A percentile compares a stretch with the other conserved stretches of the same genome.
These are phyloP conservation scores for Asclepias syriaca DNA, from an alignment of 257 asterid species.

Conservation along the genomic window DNA sequence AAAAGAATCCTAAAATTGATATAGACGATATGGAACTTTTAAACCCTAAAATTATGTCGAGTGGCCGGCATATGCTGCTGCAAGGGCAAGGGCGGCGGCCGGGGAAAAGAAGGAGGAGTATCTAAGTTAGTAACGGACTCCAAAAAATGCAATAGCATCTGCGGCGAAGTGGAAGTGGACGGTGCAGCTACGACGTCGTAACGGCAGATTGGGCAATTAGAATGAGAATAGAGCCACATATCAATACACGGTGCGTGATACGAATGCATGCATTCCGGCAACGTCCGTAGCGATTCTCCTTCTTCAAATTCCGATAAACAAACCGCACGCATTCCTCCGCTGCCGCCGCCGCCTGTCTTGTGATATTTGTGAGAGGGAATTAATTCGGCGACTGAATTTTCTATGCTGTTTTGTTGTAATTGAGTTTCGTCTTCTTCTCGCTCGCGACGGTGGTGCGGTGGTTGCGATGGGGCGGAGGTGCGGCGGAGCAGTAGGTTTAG, in stretches of 20 bases:
- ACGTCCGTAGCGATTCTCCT: slow-evolving; percentile 26
- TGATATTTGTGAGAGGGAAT: slow-evolving; percentile 36
- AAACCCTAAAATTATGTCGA: not conserved
- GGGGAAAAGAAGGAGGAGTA: not conserved
- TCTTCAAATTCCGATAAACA: slow-evolving; percentile 32
- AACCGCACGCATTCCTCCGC: slow-evolving; percentile 22
- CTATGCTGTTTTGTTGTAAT: slow-evolving; percentile 20
- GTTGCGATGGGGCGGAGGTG: not conserved
- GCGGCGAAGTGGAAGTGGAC: slow-evolving; percentile 2
- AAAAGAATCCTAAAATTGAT: too few species aligned
- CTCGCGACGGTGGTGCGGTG: not conserved
- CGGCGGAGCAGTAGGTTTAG: slow-evolving; percentile 8
- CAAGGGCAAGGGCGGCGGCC: not conserved
- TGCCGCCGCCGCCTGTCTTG: slow-evolving; percentile 9
- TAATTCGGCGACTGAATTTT: slow-evolving; percentile 24
- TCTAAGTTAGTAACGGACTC: not conserved
- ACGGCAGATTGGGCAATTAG: slow-evolving; percentile 34
- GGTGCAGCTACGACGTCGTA: slow-evolving; percentile 18
- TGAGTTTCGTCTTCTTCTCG: not conserved
- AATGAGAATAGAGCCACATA: slow-evolving; percentile 34
- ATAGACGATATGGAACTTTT: too few species aligned
- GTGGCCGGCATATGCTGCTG: not conserved
- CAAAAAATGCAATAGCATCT: slow-evolving; percentile 19
- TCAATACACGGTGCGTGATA: slow-evolving; percentile 29
- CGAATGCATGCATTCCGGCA: slow-evolving; percentile 33